Evolutionary conservation across 345 rosid species (phyloP), one percentile per base, ranked within the genome.

Genomic region (Syzygium aqueum): DNA sequence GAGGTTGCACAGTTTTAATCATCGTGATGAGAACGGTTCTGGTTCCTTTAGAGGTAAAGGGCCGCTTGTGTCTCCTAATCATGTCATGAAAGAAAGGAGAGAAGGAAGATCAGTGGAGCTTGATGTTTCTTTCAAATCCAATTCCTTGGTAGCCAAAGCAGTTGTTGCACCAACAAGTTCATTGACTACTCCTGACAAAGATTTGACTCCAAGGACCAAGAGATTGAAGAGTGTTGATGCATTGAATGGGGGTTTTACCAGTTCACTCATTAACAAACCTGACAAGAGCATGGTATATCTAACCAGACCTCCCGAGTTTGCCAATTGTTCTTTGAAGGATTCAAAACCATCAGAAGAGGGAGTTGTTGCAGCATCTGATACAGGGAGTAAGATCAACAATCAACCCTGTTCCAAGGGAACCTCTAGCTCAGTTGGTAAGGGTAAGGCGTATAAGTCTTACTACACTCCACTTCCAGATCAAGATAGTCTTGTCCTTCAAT

Each of bases 71-170:
- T 85, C 86, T 88, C 86, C 89, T 5, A 94, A 89, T 90, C 88
- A 85, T 84, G 93, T 84, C 50, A 56, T 89, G 86, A 92, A 88
- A 89, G 92, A 94, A 90, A 92, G 85, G 63, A 93, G 94, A 86
- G 94, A 89, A 85, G 92, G 90, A 88, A 92, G 90, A 85, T 93
- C 95, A 23, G 93, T 95, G 25, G 94, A 96, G 90, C 97, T 97
- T 86, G 97, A 97, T 91, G 97, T 96, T 89, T 94, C 97, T 84
- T 97, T 94, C 90, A 93, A 97, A 89, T 96, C 96, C 52, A 95
- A 96, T 91, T 90, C 93, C 15, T 87, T 95, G 89, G 98, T 97
- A 88, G 99, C 96, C 86, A 96, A 97, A 92, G 92, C 95, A 1
- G 88, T 94, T 84, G 89, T 90, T 82, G 86, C 92, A 6, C 92